Evolutionary conservation across 2,329 filamentous ascomycete genomes (phyloP).

Genomic region (Penicillium griseofulvum): DNA sequence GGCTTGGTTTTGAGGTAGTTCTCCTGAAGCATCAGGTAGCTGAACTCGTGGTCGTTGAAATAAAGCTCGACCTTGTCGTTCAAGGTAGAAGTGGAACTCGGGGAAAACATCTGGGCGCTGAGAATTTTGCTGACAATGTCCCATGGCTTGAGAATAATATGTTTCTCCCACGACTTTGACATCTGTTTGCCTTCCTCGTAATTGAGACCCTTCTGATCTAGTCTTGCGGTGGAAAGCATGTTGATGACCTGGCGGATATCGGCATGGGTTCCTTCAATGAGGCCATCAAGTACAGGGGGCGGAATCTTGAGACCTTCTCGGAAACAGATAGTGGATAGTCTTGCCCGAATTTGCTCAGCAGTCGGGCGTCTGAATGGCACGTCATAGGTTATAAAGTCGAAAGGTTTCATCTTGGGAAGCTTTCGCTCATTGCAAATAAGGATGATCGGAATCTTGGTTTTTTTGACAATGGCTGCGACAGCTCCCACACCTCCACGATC

Average conservation of each 20-base stretch:
- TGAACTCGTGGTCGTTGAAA: slow-evolving; percentile 99
- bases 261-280: slow-evolving; percentile 92
- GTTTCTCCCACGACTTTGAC: slow-evolving; percentile 98
- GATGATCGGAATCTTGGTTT: slow-evolving; percentile 90
- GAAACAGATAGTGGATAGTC: slow-evolving; percentile 93
- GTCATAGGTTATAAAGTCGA: slow-evolving; percentile 81
- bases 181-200: slow-evolving; percentile 87
- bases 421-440: slow-evolving; percentile 95
- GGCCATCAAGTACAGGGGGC: slow-evolving; percentile 76
- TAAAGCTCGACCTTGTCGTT: slow-evolving; percentile 99
- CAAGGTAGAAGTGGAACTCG: slow-evolving; percentile 77
- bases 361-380: slow-evolving; percentile 86
- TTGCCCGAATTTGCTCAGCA: slow-evolving; percentile 82
- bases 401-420: slow-evolving; percentile 96
- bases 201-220: slow-evolving; percentile 76
- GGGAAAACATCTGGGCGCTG: slow-evolving; percentile 78
- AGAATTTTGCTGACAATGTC: slow-evolving; percentile 95
- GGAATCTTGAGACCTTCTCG: slow-evolving; percentile 87
- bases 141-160: slow-evolving; percentile 95
- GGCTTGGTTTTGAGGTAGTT: slow-evolving; percentile 90
- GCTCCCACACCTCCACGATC: slow-evolving; percentile 95
- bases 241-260: slow-evolving; percentile 98
- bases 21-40: slow-evolving; percentile 95
- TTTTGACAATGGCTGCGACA: slow-evolving; percentile 89
- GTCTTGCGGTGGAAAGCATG: slow-evolving; percentile 92